These are phyloP conservation scores for Cladobotryum mycophilum DNA, from an alignment of 2,329 filamentous ascomycete species.

Conservation along the genomic window DNA sequence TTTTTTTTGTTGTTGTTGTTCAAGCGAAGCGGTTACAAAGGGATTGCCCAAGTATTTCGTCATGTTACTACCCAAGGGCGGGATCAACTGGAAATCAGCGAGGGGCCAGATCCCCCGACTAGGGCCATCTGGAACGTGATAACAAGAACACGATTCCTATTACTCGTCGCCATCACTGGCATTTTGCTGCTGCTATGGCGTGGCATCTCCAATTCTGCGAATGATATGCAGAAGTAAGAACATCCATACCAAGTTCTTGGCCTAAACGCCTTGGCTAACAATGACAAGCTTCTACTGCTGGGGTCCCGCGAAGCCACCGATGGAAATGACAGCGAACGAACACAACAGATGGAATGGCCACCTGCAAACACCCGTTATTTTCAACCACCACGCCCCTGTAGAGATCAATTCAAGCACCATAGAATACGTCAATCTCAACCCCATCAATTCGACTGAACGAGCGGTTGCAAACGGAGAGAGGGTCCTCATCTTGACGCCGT, in stretches of 20 bases:
- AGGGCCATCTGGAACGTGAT: constrained; percentile 65
- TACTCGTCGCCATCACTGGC: constrained; percentile 64
- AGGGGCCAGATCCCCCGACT: constrained; percentile 68
- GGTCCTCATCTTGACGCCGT: constrained; percentile 83
- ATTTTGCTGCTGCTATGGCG: constrained; percentile 81
- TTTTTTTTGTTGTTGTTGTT: neutral
- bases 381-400: constrained; percentile 89
- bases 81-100: constrained; percentile 87
- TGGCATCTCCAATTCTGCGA: constrained; percentile 70
- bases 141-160: constrained; percentile 70
- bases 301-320: constrained; percentile 89
- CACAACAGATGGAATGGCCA: constrained; percentile 84
- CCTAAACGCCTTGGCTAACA: constrained; percentile 1
- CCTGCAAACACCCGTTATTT: constrained; percentile 85
- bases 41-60: constrained; percentile 25
- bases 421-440: constrained; percentile 75
- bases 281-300: constrained; percentile 84
- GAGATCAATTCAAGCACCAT: constrained; percentile 78
- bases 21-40: neutral
- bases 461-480: constrained; percentile 77
- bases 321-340: constrained; percentile 91
- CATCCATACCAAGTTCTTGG: neutral
- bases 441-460: constrained; percentile 71
- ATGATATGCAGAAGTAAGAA: constrained; percentile 82
- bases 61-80: constrained; percentile 89